These are phyloP conservation scores for Jamesozyma rosinii DNA, from an alignment of 805 yeast genomes.

Conservation along the genomic window DNA sequence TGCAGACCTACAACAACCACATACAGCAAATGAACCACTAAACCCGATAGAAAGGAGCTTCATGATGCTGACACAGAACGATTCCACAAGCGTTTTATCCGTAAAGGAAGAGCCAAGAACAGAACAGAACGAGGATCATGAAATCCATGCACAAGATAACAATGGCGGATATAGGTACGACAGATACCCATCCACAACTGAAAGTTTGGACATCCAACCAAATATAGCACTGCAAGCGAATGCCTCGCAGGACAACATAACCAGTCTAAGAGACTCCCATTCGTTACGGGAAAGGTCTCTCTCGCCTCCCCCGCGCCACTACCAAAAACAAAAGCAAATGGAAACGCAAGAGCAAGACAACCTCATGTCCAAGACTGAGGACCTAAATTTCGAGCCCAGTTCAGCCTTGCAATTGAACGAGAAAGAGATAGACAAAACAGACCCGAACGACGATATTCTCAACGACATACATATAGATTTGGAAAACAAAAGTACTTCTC, in stretches of 20 bases:
- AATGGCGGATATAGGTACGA: neutral
- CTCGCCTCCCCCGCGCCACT: too few relatives aligned
- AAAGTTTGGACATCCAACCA: neutral
- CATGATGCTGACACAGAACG: conserved; percentile 25
- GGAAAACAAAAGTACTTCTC: neutral
- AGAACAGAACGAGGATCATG: too few relatives aligned
- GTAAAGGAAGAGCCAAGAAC: neutral
- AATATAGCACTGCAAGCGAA: neutral
- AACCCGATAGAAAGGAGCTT: conserved; percentile 28
- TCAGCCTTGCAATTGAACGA: neutral
- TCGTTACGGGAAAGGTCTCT: neutral
- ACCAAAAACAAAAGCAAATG: too few relatives aligned
- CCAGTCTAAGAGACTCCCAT: neutral
- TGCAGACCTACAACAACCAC: neutral
- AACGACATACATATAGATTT: neutral
- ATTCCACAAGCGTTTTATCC: conserved; percentile 3
- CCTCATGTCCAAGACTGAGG: neutral
- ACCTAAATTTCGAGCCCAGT: neutral
- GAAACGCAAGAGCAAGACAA: too few relatives aligned
- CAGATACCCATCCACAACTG: neutral
- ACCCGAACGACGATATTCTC: neutral
- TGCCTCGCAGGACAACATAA: neutral
- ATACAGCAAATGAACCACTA: conserved; percentile 4
- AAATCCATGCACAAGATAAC: neutral
- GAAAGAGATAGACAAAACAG: neutral